Percentiles rank a stretch among this genome's conserved stretches.
Conservation (phyloP, 306 rosid genomes). For the Cyclanthera cordifolia region DNA sequence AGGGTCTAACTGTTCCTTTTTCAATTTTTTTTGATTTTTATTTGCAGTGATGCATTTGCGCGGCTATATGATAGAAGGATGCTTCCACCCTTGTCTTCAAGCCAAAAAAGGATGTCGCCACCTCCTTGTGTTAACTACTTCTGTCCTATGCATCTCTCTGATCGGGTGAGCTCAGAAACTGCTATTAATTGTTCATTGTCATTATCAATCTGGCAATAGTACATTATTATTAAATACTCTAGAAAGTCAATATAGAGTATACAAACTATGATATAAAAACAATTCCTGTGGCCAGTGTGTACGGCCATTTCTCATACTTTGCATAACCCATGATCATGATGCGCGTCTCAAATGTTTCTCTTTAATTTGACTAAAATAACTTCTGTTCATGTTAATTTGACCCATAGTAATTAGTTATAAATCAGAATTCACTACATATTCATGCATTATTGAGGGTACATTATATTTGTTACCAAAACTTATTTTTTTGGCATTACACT, state of each 20-base stretch:
- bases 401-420: neutral
- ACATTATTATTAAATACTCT: neutral
- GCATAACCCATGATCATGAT: slow-evolving; percentile 1
- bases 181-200: slow-evolving; percentile 4
- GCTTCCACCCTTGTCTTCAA: slow-evolving; percentile 70
- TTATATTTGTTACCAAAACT: neutral
- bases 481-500: neutral
- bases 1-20: neutral
- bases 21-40: slow-evolving; percentile 17
- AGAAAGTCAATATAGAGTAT: too few relatives aligned
- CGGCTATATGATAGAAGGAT: slow-evolving; percentile 96
- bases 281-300: neutral
- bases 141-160: slow-evolving; percentile 98
- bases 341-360: neutral
- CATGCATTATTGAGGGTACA: neutral
- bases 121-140: slow-evolving; percentile 92
- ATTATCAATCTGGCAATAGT: neutral
- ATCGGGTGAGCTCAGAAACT: slow-evolving; percentile 49
- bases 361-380: neutral
- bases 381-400: neutral
- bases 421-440: neutral
- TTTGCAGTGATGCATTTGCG: slow-evolving; percentile 87
- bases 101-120: slow-evolving; percentile 58
- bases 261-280: neutral
- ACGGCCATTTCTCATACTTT: neutral